Conservation (phyloP, 345 rosid genomes). For the Arabis alpina region DNA sequence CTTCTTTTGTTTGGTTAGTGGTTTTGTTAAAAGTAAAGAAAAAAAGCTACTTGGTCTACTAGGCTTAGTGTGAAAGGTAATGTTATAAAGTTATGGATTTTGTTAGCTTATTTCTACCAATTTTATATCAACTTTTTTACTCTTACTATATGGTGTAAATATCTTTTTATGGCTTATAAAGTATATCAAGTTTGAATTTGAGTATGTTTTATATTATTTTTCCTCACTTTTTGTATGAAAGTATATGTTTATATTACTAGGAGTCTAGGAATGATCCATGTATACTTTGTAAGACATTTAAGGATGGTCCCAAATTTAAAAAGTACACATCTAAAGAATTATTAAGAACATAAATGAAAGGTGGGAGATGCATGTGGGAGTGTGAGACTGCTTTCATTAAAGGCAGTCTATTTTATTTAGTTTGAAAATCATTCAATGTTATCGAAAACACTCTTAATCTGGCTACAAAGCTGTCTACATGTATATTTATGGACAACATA, state of each 20-base stretch:
- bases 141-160: slow-evolving; percentile 26
- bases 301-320: slow-evolving; percentile 33
- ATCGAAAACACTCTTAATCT: background rate
- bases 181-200: background rate
- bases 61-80: slow-evolving; percentile 31
- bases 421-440: slow-evolving; percentile 15
- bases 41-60: slow-evolving; percentile 30
- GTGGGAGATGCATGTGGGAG: slow-evolving; percentile 36
- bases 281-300: no score
- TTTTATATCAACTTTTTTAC: no score
- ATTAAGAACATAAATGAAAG: slow-evolving; percentile 28
- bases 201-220: no score
- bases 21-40: slow-evolving; percentile 28
- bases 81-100: slow-evolving; percentile 30
- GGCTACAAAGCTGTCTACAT: no score
- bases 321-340: slow-evolving; percentile 8
- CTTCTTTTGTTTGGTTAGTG: slow-evolving; percentile 16
- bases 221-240: background rate
- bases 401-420: slow-evolving; percentile 18
- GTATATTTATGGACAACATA: no score
- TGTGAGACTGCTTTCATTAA: slow-evolving; percentile 35
- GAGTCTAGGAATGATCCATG: no score
- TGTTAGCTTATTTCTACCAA: no score
- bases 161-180: background rate
- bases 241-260: background rate